Evolutionary conservation across 1,284 basidiomycete species (phyloP), one percentile per base, ranked within the genome.

Genomic region (Papiliotrema flavescens): DNA sequence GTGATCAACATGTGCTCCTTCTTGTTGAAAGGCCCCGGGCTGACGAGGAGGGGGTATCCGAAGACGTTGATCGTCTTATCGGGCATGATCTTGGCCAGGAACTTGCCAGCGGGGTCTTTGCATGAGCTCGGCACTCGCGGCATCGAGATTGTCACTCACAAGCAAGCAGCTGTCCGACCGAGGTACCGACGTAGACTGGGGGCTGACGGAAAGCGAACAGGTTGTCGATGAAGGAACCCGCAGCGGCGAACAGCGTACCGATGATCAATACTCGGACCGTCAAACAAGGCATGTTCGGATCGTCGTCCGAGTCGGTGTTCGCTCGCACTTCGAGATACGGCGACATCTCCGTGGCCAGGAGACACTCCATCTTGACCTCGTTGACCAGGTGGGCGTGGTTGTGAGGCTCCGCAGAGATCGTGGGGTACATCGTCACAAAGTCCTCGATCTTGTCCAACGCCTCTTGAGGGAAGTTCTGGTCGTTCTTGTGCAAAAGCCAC

Each of bases 321-420:
- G 90, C 89, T 51, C 90, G 84, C 41, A 93, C 90, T 79, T 92
- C 89, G 7, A 89, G 84, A 68, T 92, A 93, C 11, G 90, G 89
- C 6, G 90, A 93, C 50, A 68, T 66, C 49, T 69, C 65, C 19
- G 66, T 66, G 28, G 63, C 58, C 17, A 74, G 52, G 15, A 68
- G 46, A 2, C 68, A 68, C 59, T 73, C 67, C 17, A 68, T 52
- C 45, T 65, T 64, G 63, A 71, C 67, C 34, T 62, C 66, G 34
- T 49, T 45, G 40, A 65, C 62, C 22, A 71, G 51, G 2, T 51
- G 51, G 1, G 11, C 20, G 61, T 70, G 55, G 8, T 47, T 47
- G 2, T 56, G 51, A 3, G 64, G 64, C 41, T 66, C 48, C 14
- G 42, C 54, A 11, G 53, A 2, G 22, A 67, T 56, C 61, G 57